Conservation (phyloP, 2,329 filamentous ascomycete genomes). For the Aspergillus ruber region DNA sequence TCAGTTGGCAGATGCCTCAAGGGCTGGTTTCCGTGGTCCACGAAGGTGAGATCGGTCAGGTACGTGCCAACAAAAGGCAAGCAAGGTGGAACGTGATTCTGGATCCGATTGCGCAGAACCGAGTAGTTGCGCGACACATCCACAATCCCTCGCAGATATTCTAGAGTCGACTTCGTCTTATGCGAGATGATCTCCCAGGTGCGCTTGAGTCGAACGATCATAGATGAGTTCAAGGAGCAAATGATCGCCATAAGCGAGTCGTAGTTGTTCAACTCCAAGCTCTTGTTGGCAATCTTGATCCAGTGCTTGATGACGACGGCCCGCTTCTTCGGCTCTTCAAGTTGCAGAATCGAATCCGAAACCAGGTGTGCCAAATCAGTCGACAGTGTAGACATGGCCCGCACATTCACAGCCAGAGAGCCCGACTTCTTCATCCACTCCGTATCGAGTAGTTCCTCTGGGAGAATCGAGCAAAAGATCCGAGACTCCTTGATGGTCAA, state of each 20-base stretch:
- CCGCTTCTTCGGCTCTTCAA: conserved; percentile 87
- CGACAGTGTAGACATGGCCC: conserved; percentile 86
- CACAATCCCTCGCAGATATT: conserved; percentile 73
- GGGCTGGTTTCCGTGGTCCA: conserved; percentile 86
- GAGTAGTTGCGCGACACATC: conserved; percentile 90
- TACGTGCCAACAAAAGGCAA: conserved; percentile 95
- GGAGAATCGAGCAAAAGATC: conserved; percentile 85
- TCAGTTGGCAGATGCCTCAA: conserved; percentile 68
- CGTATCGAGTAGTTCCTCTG: conserved; percentile 82
- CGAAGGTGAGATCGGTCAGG: conserved; percentile 90
- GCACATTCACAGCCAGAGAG: conserved; percentile 76
- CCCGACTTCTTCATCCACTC: conserved; percentile 91
- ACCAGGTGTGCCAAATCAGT: conserved; percentile 91
- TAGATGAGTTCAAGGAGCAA: conserved; percentile 86
- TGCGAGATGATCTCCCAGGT: conserved; percentile 87
- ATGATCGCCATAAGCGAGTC: conserved; percentile 96
- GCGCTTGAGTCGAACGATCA: conserved; percentile 76
- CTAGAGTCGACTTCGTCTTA: conserved; percentile 75
- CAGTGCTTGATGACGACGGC: conserved; percentile 91
- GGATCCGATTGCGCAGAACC: conserved; percentile 71
- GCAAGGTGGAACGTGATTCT: conserved; percentile 83
- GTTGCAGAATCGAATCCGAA: conserved; percentile 80
- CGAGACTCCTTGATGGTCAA: conserved; percentile 86
- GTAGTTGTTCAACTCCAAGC: conserved; percentile 87
- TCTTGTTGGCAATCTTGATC: conserved; percentile 89